Evolutionary conservation across 1,284 basidiomycete genomes (phyloP), one percentile per base, ranked within the genome.

Genomic region (Exsudoporus floridanus): DNA sequence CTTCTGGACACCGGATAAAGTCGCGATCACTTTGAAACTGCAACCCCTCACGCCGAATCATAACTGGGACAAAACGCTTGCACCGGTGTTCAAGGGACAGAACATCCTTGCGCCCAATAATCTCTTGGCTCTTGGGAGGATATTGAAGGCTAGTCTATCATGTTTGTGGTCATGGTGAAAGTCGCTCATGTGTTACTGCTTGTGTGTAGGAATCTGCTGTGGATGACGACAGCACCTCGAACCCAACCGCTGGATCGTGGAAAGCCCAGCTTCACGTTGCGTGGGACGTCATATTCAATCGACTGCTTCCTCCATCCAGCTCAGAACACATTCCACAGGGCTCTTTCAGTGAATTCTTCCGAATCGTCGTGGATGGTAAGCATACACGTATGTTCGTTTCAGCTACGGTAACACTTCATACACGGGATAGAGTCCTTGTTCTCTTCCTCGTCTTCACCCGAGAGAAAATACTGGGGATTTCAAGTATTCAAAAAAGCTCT

Each of bases 401-500:
- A 35, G 23, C 46, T 21, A 31, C 37, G 40, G 35, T 18, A 30
- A 34, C 8, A 16, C 10, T 54, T 63, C 43, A 65, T 43, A 10
- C 25, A 16, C n/a, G 37, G 13, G 31, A 39, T 46, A 94, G 95
- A 98, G 69, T 88, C 90, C 1, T 75, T 98, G 42, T 98, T 98
- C 67, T 84, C 90, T 4, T 76, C 87, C 13, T 86, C 86, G 13
- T 83, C 94, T 1, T 96, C 94, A 0, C 76, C 90, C 1, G 90
- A 97, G 67, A 83, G 93, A 54, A 98, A 98, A 74, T 94, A 89
- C 64, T 97, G 92, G 90, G 95, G 95, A 30, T 98, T 98, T 75
- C 89, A 92, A 67, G 83, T 98, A 19, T 92, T 98, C 70, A 84
- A 88, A 63, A 88, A 84, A 57, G 85, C 92, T 0, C 74, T 98